Evolutionary conservation across 441 rosid genomes (phyloP), one percentile per base, ranked within the genome.

Genomic region (Erodium texanum): DNA sequence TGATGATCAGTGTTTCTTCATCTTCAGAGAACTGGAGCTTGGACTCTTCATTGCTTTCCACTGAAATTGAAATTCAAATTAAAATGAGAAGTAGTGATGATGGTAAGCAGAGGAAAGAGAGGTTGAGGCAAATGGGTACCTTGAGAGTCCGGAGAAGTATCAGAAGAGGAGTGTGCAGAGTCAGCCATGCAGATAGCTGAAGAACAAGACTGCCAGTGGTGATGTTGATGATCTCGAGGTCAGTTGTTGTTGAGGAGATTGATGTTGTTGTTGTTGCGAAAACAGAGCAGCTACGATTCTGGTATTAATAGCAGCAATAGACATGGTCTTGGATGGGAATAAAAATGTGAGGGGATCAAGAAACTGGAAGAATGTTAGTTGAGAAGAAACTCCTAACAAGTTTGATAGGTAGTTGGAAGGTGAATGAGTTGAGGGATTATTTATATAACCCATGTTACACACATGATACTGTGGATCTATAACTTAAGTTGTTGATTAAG

Each of bases 1-100:
- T 76, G 48, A 75, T 78, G 24, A 79, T 34, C 3, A 81, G 79
- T 6, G 79, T 79, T 64, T 81, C 84, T 61, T 81, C 84, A 64
- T 78, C 84, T 59, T 70, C 79, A 18, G 82, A 78, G 68, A 81
- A 81, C 20, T 77, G 66, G 18, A 66, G 67, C 68, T 71, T 78
- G 29, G 75, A 76, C 9, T 74, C 79, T 38, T 74, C 71, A 62
- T 71, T 78, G 63, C 45, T 68, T 15, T 62, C 70, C 27, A 71
- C 80, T 68, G 43, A 32, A 32, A 32, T 32, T 32, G 6, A 32
- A 32, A 32, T 32, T 27, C 29, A 27, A 4, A 27, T 27, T 1
- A 4, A n/a, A n/a, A n/a, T n/a, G n/a, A 3, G 5, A 32, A 32
- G 36, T 32, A 7, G 36, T 32, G 6, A 32, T 38, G 11, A 6